Percentiles rank a stretch among this genome's conserved stretches.
These are phyloP conservation scores for Triticum turgidum DNA, from an alignment of 176 grass and related monocot species.

Conservation along the genomic window DNA sequence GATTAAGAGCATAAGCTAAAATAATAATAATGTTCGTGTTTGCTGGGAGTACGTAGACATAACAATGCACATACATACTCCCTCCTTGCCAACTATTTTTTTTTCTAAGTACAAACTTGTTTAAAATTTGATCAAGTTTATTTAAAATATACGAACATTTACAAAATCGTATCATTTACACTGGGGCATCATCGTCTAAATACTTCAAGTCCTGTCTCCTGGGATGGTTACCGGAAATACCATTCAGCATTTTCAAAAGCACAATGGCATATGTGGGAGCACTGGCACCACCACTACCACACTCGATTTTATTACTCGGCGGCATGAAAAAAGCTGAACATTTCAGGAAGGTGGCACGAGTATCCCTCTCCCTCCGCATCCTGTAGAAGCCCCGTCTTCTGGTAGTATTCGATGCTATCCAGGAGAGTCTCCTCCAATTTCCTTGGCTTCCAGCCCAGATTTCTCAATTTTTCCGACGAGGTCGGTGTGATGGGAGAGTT, in stretches of 20 bases:
- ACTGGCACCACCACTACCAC: neutral
- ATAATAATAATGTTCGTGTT: too few relatives aligned
- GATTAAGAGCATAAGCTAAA: too few relatives aligned
- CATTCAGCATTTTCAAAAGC: neutral
- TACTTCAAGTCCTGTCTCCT: too few relatives aligned
- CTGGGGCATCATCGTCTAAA: too few relatives aligned
- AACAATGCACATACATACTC: too few relatives aligned
- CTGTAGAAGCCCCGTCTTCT: conserved; percentile 35
- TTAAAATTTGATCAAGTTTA: too few relatives aligned
- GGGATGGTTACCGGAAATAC: too few relatives aligned
- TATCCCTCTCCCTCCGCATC: neutral
- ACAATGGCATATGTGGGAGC: neutral
- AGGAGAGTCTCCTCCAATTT: conserved; percentile 41
- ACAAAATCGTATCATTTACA: too few relatives aligned
- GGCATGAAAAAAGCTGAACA: neutral
- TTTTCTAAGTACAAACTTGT: too few relatives aligned
- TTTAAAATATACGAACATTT: too few relatives aligned
- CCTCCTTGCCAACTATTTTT: too few relatives aligned
- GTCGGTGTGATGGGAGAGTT: neutral
- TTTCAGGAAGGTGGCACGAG: conserved; percentile 8
- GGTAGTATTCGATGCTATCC: conserved; percentile 38
- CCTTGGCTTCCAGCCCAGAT: conserved; percentile 46
- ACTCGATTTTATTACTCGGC: neutral
- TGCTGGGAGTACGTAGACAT: too few relatives aligned
- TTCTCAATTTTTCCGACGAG: conserved; percentile 34